Conservation (phyloP, 2,329 filamentous ascomycete species). For the Graphium sp. region DNA sequence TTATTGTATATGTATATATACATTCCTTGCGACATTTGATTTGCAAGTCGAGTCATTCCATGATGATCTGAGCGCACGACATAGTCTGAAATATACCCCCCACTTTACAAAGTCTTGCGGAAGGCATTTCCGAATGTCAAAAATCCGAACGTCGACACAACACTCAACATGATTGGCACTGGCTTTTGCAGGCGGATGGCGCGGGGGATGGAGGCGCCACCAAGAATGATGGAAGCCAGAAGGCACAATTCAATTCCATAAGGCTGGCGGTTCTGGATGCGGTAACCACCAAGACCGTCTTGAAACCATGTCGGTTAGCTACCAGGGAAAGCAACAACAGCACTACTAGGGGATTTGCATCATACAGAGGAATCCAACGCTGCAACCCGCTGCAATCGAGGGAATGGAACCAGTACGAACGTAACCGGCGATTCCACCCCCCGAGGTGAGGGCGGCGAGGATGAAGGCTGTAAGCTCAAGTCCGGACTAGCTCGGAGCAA, state of each 20-base stretch:
- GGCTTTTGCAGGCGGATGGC: constrained; percentile 75
- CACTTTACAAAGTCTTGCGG: constrained; percentile 19
- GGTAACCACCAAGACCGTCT: constrained; percentile 68
- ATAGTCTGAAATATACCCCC: too few relatives aligned
- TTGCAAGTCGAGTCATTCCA: too few relatives aligned
- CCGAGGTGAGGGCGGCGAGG: constrained; percentile 67
- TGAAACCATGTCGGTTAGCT: constrained; percentile 2
- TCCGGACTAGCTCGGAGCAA: constrained; percentile 9
- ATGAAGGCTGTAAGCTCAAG: constrained; percentile 48
- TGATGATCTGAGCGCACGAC: too few relatives aligned
- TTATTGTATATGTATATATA: constrained; percentile 1
- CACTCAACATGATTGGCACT: constrained; percentile 62
- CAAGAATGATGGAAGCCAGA: constrained; percentile 72
- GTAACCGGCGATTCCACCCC: constrained; percentile 79
- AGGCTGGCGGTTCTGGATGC: constrained; percentile 55
- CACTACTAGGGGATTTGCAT: constrained; percentile 4
- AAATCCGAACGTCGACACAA: constrained; percentile 65
- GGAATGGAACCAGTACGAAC: constrained; percentile 71
- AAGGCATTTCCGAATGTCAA: constrained; percentile 63
- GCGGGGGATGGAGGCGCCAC: constrained; percentile 68
- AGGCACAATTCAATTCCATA: constrained; percentile 85
- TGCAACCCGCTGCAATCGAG: constrained; percentile 68
- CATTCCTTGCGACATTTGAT: too few relatives aligned
- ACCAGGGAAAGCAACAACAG: background rate
- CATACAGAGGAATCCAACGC: constrained; percentile 54